These are phyloP conservation scores for Erysiphe neolycopersici DNA, from an alignment of 2,329 filamentous ascomycete genomes.

Conservation along the genomic window DNA sequence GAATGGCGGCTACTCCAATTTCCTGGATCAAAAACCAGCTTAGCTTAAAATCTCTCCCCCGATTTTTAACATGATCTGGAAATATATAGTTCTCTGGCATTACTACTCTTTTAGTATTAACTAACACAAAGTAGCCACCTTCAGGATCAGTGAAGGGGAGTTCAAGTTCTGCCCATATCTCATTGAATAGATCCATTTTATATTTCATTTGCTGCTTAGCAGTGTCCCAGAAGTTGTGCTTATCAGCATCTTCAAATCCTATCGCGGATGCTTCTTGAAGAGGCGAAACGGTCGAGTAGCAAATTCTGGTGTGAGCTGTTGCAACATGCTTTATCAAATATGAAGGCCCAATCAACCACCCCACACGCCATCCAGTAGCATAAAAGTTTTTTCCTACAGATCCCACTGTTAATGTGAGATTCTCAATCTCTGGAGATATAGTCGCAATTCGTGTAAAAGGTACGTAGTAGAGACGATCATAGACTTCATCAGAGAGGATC, in stretches of 20 bases:
- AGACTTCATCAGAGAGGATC: constrained; percentile 79
- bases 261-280: constrained; percentile 86
- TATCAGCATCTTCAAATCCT: constrained; percentile 75
- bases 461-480: constrained; percentile 83
- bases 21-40: constrained; percentile 95
- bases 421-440: constrained; percentile 67
- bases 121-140: constrained; percentile 91
- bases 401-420: constrained; percentile 74
- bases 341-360: constrained; percentile 76
- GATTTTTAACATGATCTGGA: constrained; percentile 60
- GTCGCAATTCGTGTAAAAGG: constrained; percentile 86
- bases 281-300: constrained; percentile 80
- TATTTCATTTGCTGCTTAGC: constrained; percentile 66
- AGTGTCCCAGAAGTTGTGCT: constrained; percentile 64
- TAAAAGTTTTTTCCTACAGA: constrained; percentile 98
- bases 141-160: constrained; percentile 48
- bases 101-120: constrained; percentile 72
- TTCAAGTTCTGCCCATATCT: constrained; percentile 47
- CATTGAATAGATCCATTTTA: constrained; percentile 71
- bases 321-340: constrained; percentile 77
- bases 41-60: constrained; percentile 82
- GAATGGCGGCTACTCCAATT: constrained; percentile 82
- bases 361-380: constrained; percentile 84
- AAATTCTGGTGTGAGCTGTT: constrained; percentile 85
- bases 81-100: constrained; percentile 67